Evolutionary conservation across 495 filamentous ascomycete genomes (phyloP), one percentile per base, ranked within the genome.

Genomic region (Zalerion maritima): DNA sequence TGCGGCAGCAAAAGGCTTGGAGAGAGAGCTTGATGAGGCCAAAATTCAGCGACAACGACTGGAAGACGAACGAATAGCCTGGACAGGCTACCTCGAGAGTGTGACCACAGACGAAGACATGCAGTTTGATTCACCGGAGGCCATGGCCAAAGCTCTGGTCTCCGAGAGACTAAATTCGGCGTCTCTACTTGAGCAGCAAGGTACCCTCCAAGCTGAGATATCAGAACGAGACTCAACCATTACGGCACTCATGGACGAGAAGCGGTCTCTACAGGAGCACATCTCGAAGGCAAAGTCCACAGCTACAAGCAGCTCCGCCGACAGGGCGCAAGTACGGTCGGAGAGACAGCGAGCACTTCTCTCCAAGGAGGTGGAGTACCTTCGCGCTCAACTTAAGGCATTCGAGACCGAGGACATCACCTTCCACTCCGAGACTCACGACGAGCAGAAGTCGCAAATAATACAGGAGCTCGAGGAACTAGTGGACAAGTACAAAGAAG

Each of bases 351-450:
- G 81, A 33, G 70, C 69, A 5, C 66, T 96, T 3, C 83, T 83
- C 3, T 53, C 82, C 13, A 93, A 93, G 43, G 91, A 99, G 47
- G 81, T 91, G 5, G 82, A 94, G 38, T 89, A 87, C 47, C 64
- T 99, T 5, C 78, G 91, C 10, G 87, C 80, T 3, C 89, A 99
- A 43, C 58, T 94, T 14, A 91, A 92, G 49, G 77, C 78, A 0
- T 93, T 86, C 33, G 87, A 94, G 36, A 69, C 73, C 14, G 91
- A 96, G 52, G 86, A 94, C 47, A 64, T 67, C 23, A 87, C 84
- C 2, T 78, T 93, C 56, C 73, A 86, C 32, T 65, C 73, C 2
- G 78, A 81, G 10, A 71, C 62, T 24, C 78, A 78, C 28, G 81
- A 96, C 41, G 69, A 76, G 33, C 67, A 75, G 30, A 92, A 85